phyloP scores from a whole-genome alignment of 2,329 filamentous ascomycete species.

The Trichothecium roseum region DNA sequence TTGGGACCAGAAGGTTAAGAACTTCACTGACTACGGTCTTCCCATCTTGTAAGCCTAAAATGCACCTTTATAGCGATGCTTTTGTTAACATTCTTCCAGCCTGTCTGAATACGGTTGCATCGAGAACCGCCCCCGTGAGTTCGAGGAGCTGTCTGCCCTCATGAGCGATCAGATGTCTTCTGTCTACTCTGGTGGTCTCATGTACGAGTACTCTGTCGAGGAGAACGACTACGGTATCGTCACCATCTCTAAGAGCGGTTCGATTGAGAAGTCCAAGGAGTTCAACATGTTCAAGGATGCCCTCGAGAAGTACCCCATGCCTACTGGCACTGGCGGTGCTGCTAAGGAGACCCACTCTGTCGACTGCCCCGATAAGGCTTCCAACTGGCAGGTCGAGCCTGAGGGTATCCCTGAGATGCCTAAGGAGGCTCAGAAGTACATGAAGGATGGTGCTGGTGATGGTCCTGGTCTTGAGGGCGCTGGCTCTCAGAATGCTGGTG shows the following conservation, averaged over 20 bases:
- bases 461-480: slow-evolving; percentile 42
- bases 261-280: slow-evolving; percentile 47
- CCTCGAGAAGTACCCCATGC: slow-evolving; percentile 36
- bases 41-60: slow-evolving; percentile 57
- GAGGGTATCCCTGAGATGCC: slow-evolving; percentile 42
- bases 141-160: slow-evolving; percentile 67
- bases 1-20: slow-evolving; percentile 82
- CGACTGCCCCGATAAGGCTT: slow-evolving; percentile 38
- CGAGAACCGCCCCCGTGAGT: slow-evolving; percentile 64
- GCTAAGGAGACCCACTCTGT: slow-evolving; percentile 33
- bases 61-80: not conserved
- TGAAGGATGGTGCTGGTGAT: slow-evolving; percentile 40
- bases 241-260: slow-evolving; percentile 42
- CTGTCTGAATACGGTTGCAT: slow-evolving; percentile 91
- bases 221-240: slow-evolving; percentile 74
- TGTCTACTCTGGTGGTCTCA: slow-evolving; percentile 91
- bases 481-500: slow-evolving; percentile 42
- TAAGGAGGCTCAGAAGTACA: slow-evolving; percentile 37
- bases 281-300: slow-evolving; percentile 45
- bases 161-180: slow-evolving; percentile 75
- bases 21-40: slow-evolving; percentile 76
- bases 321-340: slow-evolving; percentile 39
- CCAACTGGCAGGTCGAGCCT: slow-evolving; percentile 40
- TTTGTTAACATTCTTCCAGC: slow-evolving; percentile 18
- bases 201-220: slow-evolving; percentile 89